Base-by-base conservation (phyloP, 1,284 basidiomycete species). In the Cutaneotrichosporon dermatis region DNA sequence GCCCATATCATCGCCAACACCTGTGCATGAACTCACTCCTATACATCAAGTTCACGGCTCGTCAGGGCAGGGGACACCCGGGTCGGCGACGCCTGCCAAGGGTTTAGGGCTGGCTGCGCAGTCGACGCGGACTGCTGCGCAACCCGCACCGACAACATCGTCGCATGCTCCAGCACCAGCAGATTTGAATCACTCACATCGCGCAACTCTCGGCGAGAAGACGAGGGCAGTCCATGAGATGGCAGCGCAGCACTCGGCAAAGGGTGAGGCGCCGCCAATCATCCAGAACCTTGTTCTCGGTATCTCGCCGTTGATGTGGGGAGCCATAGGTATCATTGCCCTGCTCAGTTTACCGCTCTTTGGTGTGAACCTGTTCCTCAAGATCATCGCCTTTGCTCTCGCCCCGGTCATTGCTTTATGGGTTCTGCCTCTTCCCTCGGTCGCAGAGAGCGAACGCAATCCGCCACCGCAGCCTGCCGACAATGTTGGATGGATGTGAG, bases 401-500 rank as follows among this genome's bases (percentile, higher is more conserved):
- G 49, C 35, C 8, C 55, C 51, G 4, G 16, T 57, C 15, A 39
- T 55, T n/a, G 55, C 48, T 3, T 51, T 57, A 7, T 63, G 55
- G 52, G 8, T 59, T 15, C 39, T 60, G 10, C 58, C 61, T 2
- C 41, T 39, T 1, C 58, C 44, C 11, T 40, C 49, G 10, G 6
- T 39, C 10, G 7, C 15, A 1, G 33, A 43, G 12, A 36, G 16
- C 15, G 43, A 52, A 6, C 33, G 42, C 4, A 39, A 35, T n/a
- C 61, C 52, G 4, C 62, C 62, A 4, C 41, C 51, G 36, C 56
- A 8, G 45, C 59, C n/a, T 11, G 10, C 35, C 15, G 59, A 55
- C n/a, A 57, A 51, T 6, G 59, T 64, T 9, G 49, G 41, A 8
- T 64, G 62, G 62, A 54, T 64, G 62, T 64, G 45, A 58, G 62